These are phyloP conservation scores for Teunomyces cretensis DNA, from an alignment of 805 yeast genomes.

Conservation along the genomic window DNA sequence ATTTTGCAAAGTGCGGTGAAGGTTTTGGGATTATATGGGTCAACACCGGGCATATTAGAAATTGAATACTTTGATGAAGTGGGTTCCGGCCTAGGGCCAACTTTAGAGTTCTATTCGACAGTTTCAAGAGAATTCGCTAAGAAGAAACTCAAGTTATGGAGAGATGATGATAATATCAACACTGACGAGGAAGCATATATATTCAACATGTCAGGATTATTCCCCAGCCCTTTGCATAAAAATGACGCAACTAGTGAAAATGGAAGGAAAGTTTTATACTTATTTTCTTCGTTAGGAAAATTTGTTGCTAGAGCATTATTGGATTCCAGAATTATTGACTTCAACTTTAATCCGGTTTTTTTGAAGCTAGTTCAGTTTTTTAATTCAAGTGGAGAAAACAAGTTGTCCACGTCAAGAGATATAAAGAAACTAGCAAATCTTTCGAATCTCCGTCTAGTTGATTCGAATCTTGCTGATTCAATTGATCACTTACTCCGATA, in stretches of 20 bases:
- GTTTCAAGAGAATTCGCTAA: conserved; percentile 74
- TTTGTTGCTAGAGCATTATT: conserved; percentile 84
- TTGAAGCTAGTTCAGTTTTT: conserved; percentile 54
- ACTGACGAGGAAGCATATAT: conserved; percentile 36
- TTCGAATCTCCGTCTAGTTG: conserved; percentile 49
- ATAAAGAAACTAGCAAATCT: conserved; percentile 28
- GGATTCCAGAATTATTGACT: conserved; percentile 86
- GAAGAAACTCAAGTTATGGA: conserved; percentile 66
- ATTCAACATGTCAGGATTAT: conserved; percentile 53
- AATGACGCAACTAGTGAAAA: conserved; percentile 24
- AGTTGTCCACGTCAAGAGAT: conserved; percentile 7
- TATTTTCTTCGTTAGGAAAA: conserved; percentile 71
- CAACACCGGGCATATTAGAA: conserved; percentile 79
- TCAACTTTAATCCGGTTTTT: conserved; percentile 70
- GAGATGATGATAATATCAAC: conserved; percentile 32
- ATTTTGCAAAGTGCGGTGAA: conserved; percentile 76
- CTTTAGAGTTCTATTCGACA: conserved; percentile 84
- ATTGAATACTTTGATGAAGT: conserved; percentile 87
- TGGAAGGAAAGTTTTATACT: conserved; percentile 43
- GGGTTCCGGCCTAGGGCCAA: conserved; percentile 97
- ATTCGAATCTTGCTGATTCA: conserved; percentile 58
- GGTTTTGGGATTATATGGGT: conserved; percentile 71
- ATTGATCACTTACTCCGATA: conserved; percentile 49
- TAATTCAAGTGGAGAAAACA: conserved; percentile 15
- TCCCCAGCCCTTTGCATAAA: conserved; percentile 63